Evolutionary conservation across 768 basidiomycete genomes (phyloP).

Genomic region (Boletus insuetus): DNA sequence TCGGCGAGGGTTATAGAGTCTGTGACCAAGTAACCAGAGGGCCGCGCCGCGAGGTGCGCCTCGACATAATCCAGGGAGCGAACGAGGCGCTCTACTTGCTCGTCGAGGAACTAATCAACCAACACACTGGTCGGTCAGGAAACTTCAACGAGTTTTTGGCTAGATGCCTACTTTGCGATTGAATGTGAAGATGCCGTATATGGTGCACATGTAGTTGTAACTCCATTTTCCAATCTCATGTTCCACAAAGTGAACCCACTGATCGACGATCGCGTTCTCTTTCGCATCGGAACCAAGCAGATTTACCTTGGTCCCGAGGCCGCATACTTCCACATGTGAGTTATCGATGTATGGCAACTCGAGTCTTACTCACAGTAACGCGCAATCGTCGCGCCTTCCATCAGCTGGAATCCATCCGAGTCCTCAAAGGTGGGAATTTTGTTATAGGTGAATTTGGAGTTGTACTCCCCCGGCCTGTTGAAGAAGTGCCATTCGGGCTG

Average conservation of each 20-base stretch:
- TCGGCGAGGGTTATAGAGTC: slow-evolving; percentile 20
- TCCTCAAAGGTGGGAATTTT: slow-evolving; percentile 21
- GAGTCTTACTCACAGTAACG: slow-evolving; percentile 13
- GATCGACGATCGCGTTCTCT: slow-evolving; percentile 14
- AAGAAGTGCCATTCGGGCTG: not conserved
- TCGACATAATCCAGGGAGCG: slow-evolving; percentile 14
- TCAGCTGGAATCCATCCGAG: slow-evolving; percentile 15
- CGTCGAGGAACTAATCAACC: not conserved
- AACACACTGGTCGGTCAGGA: not conserved
- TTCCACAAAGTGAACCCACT: slow-evolving; percentile 23
- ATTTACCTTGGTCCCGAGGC: slow-evolving; percentile 6
- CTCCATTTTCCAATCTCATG: slow-evolving; percentile 7
- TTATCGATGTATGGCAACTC: not conserved
- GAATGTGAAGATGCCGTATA: slow-evolving; percentile 5
- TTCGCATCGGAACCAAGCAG: slow-evolving; percentile 14
- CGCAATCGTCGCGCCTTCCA: slow-evolving; percentile 16
- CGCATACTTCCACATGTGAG: slow-evolving; percentile 8
- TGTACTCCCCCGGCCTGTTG: slow-evolving; percentile 13
- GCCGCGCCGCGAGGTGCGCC: slow-evolving; percentile 3
- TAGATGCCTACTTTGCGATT: slow-evolving; percentile 4
- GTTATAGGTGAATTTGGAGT: slow-evolving; percentile 12
- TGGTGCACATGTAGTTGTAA: no score
- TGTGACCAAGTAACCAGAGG: slow-evolving; percentile 15
- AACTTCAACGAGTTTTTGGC: no score
- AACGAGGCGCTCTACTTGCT: not conserved